Evolutionary conservation across 1,284 basidiomycete species (phyloP).

Genomic region (Leccinum glutinopallens): DNA sequence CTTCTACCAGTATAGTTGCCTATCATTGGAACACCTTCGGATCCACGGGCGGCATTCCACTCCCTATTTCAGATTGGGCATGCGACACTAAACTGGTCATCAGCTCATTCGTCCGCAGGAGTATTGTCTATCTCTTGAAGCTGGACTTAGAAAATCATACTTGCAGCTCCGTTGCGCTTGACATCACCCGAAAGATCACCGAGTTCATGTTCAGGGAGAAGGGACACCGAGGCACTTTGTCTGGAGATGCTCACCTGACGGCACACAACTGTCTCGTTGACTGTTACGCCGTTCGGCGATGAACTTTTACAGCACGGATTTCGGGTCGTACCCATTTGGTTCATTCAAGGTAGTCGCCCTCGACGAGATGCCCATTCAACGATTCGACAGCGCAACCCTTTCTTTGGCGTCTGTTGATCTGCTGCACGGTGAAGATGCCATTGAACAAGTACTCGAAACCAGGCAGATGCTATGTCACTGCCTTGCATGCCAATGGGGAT

Average conservation of each 20-base stretch:
- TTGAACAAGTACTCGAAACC: conserved; percentile 94
- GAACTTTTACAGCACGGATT: conserved; percentile 90
- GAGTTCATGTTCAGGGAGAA: conserved; percentile 57
- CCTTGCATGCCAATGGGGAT: conserved; percentile 92
- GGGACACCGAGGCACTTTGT: conserved; percentile 18
- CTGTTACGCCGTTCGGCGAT: conserved; percentile 77
- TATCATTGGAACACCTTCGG: conserved; percentile 63
- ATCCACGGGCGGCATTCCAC: conserved; percentile 45
- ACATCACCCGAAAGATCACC: conserved; percentile 54
- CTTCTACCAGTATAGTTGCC: conserved; percentile 34
- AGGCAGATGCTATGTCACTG: conserved; percentile 86
- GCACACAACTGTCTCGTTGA: conserved; percentile 54
- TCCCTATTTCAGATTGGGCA: conserved; percentile 36
- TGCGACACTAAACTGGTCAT: conserved; percentile 35
- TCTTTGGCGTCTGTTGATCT: conserved; percentile 83
- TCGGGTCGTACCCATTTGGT: conserved; percentile 94
- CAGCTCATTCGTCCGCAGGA: conserved; percentile 48
- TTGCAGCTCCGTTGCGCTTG: conserved; percentile 46
- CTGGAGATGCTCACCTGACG: conserved; percentile 27
- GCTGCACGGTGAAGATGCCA: conserved; percentile 85
- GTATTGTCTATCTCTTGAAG: conserved; percentile 44
- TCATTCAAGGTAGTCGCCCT: conserved; percentile 98
- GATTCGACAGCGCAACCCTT: conserved; percentile 85
- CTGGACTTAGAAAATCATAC: conserved; percentile 36
- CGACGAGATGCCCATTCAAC: conserved; percentile 79